A percentile compares a stretch with the other conserved stretches of the same genome.
Evolutionary conservation across 2,329 filamentous ascomycete species (phyloP).

Genomic region (Neurospora sp.): DNA sequence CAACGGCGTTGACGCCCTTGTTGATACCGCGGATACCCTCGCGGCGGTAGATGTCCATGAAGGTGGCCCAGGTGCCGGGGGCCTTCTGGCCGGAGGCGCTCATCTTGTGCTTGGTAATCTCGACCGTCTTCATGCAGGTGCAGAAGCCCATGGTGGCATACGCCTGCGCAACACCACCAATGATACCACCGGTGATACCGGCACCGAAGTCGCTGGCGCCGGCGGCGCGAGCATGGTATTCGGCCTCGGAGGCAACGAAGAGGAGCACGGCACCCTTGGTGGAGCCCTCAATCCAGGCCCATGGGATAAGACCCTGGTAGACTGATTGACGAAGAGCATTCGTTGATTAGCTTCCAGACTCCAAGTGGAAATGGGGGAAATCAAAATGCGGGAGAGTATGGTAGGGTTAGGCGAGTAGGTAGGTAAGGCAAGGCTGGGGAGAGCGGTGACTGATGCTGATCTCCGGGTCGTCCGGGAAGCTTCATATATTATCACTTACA

Average conservation of each 20-base stretch:
- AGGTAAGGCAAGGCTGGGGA: not conserved
- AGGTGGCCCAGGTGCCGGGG: slow-evolving; percentile 85
- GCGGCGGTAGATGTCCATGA: slow-evolving; percentile 91
- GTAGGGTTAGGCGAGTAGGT: not conserved
- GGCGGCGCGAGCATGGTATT: slow-evolving; percentile 78
- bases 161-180: slow-evolving; percentile 90
- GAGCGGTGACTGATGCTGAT: not conserved
- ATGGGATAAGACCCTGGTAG: slow-evolving; percentile 98
- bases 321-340: slow-evolving; percentile 42
- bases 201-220: slow-evolving; percentile 80
- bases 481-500: slow-evolving; percentile 52
- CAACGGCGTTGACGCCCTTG: slow-evolving; percentile 96
- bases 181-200: slow-evolving; percentile 85
- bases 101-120: slow-evolving; percentile 98
- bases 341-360: not conserved
- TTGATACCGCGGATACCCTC: slow-evolving; percentile 96
- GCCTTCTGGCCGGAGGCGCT: slow-evolving; percentile 74
- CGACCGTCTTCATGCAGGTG: slow-evolving; percentile 99
- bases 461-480: not conserved
- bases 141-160: slow-evolving; percentile 99
- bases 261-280: slow-evolving; percentile 98
- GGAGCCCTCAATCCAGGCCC: slow-evolving; percentile 99
- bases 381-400: slow-evolving; percentile 10
- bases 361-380: slow-evolving; percentile 2
- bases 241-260: slow-evolving; percentile 96